Evolutionary conservation across 352 stramenopile species (phyloP).

Genomic region (Phytophthora palmivora): DNA sequence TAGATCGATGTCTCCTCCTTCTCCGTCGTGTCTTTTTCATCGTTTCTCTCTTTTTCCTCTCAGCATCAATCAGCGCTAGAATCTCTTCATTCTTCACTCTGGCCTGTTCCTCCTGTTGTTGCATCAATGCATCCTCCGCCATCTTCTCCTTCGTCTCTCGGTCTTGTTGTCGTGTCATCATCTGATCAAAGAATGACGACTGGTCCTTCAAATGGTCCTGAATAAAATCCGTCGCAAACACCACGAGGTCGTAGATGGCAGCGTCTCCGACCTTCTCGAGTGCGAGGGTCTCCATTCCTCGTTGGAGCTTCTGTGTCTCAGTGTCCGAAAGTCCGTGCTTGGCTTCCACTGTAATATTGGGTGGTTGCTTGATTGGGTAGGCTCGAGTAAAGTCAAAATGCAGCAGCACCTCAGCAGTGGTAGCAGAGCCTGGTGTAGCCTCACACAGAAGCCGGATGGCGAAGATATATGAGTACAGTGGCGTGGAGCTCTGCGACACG

Average conservation of each 20-base stretch:
- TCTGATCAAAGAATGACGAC: conserved; percentile 90
- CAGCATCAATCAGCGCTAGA: conserved; percentile 78
- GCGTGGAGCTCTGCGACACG: conserved; percentile 70
- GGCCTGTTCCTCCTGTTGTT: conserved; percentile 69
- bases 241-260: conserved; percentile 85
- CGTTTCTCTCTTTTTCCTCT: conserved; percentile 69
- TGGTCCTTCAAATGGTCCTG: conserved; percentile 85
- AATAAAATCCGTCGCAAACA: conserved; percentile 84
- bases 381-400: conserved; percentile 75
- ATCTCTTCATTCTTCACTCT: conserved; percentile 79
- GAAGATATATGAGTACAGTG: conserved; percentile 87
- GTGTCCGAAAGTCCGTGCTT: conserved; percentile 75
- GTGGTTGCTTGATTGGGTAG: conserved; percentile 72
- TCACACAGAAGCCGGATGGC: conserved; percentile 78
- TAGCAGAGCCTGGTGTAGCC: conserved; percentile 36
- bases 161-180: conserved; percentile 85
- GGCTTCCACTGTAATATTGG: conserved; percentile 75
- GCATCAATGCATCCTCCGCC: conserved; percentile 55
- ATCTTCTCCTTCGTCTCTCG: conserved; percentile 65
- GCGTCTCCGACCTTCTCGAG: conserved; percentile 76
- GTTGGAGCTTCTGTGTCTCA: conserved; percentile 63
- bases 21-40: conserved; percentile 65
- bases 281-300: conserved; percentile 64
- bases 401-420: conserved; percentile 70
- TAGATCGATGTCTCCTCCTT: conserved; percentile 58